These are phyloP conservation scores for Ceratorhiza oryzae-sativae DNA, from an alignment of 1,284 basidiomycete genomes.

Conservation along the genomic window DNA sequence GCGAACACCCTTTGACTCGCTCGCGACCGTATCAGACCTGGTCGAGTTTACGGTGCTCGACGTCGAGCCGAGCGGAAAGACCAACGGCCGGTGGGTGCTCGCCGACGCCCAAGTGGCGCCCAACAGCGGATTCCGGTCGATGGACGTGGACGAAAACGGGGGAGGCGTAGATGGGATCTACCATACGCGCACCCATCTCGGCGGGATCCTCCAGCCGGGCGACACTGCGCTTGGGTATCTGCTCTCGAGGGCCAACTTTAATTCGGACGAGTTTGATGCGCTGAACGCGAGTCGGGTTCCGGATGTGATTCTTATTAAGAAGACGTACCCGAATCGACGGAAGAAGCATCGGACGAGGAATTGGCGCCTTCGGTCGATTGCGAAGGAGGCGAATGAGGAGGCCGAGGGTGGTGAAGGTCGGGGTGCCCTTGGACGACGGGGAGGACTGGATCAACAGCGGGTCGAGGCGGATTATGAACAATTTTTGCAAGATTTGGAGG, in stretches of 20 bases:
- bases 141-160: constrained; percentile 55
- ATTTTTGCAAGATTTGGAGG: constrained; percentile 95
- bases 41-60: constrained; percentile 96
- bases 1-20: constrained; percentile 85
- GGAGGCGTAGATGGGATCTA: constrained; percentile 76
- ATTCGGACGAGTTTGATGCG: constrained; percentile 85
- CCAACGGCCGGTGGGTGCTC: constrained; percentile 78
- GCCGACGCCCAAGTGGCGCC: constrained; percentile 96
- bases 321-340: constrained; percentile 92
- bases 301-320: constrained; percentile 93
- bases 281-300: constrained; percentile 80
- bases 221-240: constrained; percentile 93
- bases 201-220: constrained; percentile 93
- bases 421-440: constrained; percentile 88
- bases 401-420: constrained; percentile 78
- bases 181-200: constrained; percentile 96
- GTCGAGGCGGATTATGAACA: constrained; percentile 97
- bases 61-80: constrained; percentile 80
- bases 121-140: constrained; percentile 70
- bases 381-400: constrained; percentile 87
- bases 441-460: constrained; percentile 90
- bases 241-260: constrained; percentile 90
- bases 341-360: constrained; percentile 87
- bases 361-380: constrained; percentile 94
- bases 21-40: constrained; percentile 84